Evolutionary conservation across 2,329 filamentous ascomycete genomes (phyloP).

Genomic region (Chaetomiaceae sp.): DNA sequence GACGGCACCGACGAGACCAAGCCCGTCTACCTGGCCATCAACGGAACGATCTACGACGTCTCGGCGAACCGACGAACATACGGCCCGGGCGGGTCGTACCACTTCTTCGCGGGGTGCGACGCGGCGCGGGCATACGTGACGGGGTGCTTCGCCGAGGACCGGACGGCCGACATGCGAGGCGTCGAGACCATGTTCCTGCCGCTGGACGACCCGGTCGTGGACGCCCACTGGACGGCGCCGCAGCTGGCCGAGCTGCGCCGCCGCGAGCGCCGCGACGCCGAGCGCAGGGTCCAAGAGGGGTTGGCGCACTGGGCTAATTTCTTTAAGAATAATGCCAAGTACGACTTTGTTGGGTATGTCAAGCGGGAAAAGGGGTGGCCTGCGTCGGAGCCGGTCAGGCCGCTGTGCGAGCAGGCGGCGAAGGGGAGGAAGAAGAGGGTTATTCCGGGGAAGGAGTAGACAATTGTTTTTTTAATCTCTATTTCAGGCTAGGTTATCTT

Average conservation of each 20-base stretch:
- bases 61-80: slow-evolving; percentile 64
- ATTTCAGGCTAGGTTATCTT: too few species aligned
- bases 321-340: slow-evolving; percentile 75
- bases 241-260: slow-evolving; percentile 51
- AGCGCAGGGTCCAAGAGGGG: slow-evolving; percentile 58
- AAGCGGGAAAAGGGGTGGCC: slow-evolving; percentile 57
- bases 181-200: slow-evolving; percentile 81
- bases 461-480: too few species aligned
- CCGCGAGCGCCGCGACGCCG: slow-evolving; percentile 61
- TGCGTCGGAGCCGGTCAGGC: slow-evolving; percentile 55
- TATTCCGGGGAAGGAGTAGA: slow-evolving; percentile 47
- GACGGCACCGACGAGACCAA: slow-evolving; percentile 70
- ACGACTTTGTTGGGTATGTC: slow-evolving; percentile 73
- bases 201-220: slow-evolving; percentile 56
- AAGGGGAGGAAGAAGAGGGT: slow-evolving; percentile 52
- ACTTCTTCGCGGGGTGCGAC: slow-evolving; percentile 80
- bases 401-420: slow-evolving; percentile 67
- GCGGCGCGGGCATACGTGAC: slow-evolving; percentile 87
- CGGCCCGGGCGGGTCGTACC: slow-evolving; percentile 80
- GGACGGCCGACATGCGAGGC: slow-evolving; percentile 77
- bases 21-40: slow-evolving; percentile 87
- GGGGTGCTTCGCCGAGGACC: slow-evolving; percentile 84
- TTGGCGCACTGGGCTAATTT: slow-evolving; percentile 80
- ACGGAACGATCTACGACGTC: slow-evolving; percentile 83
- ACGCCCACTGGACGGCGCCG: slow-evolving; percentile 51